Conservation (phyloP, 306 rosid genomes). For the Glycyrrhiza uralensis region DNA sequence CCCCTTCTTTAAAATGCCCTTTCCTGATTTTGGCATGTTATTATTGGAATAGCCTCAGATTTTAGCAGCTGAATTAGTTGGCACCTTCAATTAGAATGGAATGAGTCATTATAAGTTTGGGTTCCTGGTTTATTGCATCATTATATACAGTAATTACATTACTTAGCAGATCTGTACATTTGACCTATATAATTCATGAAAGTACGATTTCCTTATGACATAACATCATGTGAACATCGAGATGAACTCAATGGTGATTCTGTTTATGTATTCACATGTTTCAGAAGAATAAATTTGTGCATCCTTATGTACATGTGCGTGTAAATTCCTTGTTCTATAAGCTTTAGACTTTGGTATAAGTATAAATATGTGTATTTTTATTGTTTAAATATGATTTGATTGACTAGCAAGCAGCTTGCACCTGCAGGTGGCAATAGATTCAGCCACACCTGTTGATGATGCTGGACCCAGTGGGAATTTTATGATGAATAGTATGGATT, state of each 20-base stretch:
- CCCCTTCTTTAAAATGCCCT: background rate
- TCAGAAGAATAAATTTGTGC: background rate
- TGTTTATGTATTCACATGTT: background rate
- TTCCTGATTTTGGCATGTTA: background rate
- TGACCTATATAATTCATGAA: background rate
- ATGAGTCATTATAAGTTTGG: background rate
- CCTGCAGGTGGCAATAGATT: slow-evolving; percentile 68
- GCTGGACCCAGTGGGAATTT: slow-evolving; percentile 69
- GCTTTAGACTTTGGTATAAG: background rate
- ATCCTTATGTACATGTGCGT: background rate
- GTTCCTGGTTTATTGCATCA: background rate
- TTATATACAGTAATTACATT: background rate
- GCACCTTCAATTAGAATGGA: background rate
- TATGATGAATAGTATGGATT: slow-evolving; percentile 55
- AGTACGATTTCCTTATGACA: background rate
- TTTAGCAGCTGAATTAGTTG: background rate
- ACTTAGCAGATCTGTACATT: background rate
- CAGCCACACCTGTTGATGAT: slow-evolving; percentile 92
- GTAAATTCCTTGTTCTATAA: background rate
- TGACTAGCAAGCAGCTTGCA: slow-evolving; percentile 8
- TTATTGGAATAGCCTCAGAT: background rate
- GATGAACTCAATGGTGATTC: background rate
- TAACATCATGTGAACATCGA: background rate
- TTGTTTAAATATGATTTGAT: background rate
- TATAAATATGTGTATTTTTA: background rate